These are phyloP conservation scores for Zalaria obscura DNA, from an alignment of 2,329 filamentous ascomycete species.

Conservation along the genomic window DNA sequence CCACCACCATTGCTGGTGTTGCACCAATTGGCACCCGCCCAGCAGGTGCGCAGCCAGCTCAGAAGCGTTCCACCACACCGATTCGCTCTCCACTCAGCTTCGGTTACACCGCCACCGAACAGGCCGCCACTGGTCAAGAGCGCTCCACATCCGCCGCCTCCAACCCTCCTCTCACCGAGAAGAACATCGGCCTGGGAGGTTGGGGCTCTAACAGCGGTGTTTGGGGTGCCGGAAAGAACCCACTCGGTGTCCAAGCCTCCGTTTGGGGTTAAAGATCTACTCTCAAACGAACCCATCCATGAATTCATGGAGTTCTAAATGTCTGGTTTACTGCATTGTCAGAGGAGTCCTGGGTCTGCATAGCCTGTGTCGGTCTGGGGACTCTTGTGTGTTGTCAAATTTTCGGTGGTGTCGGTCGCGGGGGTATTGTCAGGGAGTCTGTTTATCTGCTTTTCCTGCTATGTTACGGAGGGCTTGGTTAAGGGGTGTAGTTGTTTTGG, in stretches of 20 bases:
- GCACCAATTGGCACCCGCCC: slow-evolving; percentile 91
- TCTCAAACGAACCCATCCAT: neutral
- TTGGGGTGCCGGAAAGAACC: slow-evolving; percentile 65
- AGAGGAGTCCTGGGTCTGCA: neutral
- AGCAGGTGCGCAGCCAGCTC: slow-evolving; percentile 35
- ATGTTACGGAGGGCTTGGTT: too few species aligned
- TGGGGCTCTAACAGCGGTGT: slow-evolving; percentile 74
- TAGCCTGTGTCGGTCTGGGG: neutral
- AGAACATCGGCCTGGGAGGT: slow-evolving; percentile 32
- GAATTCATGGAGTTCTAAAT: too few species aligned
- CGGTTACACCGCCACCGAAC: slow-evolving; percentile 47
- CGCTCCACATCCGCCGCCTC: slow-evolving; percentile 42
- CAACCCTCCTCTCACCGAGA: slow-evolving; percentile 38
- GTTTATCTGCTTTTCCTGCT: too few species aligned
- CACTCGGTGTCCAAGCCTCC: slow-evolving; percentile 75
- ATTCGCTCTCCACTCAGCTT: slow-evolving; percentile 78
- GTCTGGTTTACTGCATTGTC: neutral
- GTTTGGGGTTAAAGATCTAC: slow-evolving; percentile 63
- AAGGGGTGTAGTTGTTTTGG: too few species aligned
- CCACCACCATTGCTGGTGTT: slow-evolving; percentile 46
- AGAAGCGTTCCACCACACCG: slow-evolving; percentile 78
- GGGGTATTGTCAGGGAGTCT: too few species aligned
- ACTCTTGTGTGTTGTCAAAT: neutral
- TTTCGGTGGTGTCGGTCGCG: neutral
- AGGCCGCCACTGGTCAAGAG: slow-evolving; percentile 36